phyloP scores from a whole-genome alignment of 2,329 filamentous ascomycete genomes.

The Monosporascus sp. region DNA sequence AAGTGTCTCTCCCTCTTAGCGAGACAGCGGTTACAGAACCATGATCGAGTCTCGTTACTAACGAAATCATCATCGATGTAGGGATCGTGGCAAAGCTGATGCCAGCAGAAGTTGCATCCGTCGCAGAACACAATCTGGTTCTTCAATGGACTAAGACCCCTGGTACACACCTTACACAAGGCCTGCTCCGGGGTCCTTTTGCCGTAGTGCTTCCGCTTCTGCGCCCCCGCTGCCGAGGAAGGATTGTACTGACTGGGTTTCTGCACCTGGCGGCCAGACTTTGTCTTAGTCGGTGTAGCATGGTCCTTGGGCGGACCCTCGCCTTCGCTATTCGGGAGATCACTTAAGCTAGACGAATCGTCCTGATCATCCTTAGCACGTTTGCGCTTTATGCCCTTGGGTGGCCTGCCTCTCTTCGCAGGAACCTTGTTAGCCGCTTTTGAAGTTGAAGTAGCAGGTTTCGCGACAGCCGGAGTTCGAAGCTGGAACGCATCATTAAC shows the following conservation, averaged over 20 bases:
- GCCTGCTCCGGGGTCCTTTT: slow-evolving; percentile 56
- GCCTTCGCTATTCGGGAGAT: slow-evolving; percentile 21
- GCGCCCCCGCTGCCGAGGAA: slow-evolving; percentile 32
- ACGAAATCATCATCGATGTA: slow-evolving; percentile 66
- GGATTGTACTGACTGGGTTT: slow-evolving; percentile 61
- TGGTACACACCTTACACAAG: slow-evolving; percentile 66
- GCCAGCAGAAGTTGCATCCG: slow-evolving; percentile 72
- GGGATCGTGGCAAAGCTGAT: slow-evolving; percentile 76
- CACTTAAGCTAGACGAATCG: slow-evolving; percentile 20
- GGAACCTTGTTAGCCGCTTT: slow-evolving; percentile 10
- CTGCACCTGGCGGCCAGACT: slow-evolving; percentile 67
- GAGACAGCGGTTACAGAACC: slow-evolving; percentile 63
- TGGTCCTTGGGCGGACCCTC: slow-evolving; percentile 26
- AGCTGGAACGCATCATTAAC: slow-evolving; percentile 20
- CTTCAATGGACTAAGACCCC: slow-evolving; percentile 63
- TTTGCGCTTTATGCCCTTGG: slow-evolving; percentile 28
- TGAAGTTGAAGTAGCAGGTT: neutral
- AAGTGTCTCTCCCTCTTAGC: slow-evolving; percentile 40
- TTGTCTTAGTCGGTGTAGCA: slow-evolving; percentile 60
- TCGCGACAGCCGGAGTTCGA: slow-evolving; percentile 12
- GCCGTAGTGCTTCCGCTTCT: slow-evolving; percentile 39
- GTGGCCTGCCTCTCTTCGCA: slow-evolving; percentile 10
- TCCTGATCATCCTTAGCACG: slow-evolving; percentile 22
- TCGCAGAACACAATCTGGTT: slow-evolving; percentile 87
- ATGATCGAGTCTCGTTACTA: slow-evolving; percentile 59